Evolutionary conservation across 345 rosid species (phyloP).

Genomic region (Salix arbutifolia): DNA sequence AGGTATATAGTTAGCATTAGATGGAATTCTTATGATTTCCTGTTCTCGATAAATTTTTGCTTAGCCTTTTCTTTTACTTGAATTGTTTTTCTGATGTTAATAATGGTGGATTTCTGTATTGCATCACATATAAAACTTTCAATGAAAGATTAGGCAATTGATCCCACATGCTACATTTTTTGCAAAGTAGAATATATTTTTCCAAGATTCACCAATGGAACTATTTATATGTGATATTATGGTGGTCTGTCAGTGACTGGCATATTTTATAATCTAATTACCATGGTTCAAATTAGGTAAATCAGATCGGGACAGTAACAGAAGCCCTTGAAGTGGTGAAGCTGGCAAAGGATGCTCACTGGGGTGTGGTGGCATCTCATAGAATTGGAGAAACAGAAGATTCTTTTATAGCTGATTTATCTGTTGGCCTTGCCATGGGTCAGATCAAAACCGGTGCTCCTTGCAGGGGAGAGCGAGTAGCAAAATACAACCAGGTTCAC

Average conservation of each 20-base stretch:
- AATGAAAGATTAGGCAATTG: not conserved
- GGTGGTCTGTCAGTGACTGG: not conserved
- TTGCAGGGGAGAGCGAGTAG: conserved; percentile 89
- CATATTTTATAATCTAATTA: not conserved
- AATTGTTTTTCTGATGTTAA: not conserved
- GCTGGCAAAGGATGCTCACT: conserved; percentile 80
- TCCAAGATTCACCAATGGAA: not conserved
- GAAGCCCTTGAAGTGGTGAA: conserved; percentile 93
- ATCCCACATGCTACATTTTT: not conserved
- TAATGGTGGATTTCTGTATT: not conserved
- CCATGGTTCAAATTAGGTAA: conserved; percentile 47
- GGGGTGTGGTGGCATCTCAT: conserved; percentile 90
- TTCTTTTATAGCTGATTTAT: conserved; percentile 82
- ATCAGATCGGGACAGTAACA: conserved; percentile 95
- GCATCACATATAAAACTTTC: not conserved
- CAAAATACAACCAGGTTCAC: conserved; percentile 90
- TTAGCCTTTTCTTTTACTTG: not conserved
- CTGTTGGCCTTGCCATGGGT: conserved; percentile 80
- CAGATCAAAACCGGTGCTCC: conserved; percentile 98
- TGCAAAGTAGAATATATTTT: not conserved
- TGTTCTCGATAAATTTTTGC: not conserved
- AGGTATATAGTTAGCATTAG: conserved; percentile 44
- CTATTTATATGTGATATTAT: not conserved
- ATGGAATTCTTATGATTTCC: not conserved
- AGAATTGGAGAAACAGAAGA: conserved; percentile 94